Conservation (phyloP, 2,329 filamentous ascomycete species). For the Hymenoscyphus albidus region DNA sequence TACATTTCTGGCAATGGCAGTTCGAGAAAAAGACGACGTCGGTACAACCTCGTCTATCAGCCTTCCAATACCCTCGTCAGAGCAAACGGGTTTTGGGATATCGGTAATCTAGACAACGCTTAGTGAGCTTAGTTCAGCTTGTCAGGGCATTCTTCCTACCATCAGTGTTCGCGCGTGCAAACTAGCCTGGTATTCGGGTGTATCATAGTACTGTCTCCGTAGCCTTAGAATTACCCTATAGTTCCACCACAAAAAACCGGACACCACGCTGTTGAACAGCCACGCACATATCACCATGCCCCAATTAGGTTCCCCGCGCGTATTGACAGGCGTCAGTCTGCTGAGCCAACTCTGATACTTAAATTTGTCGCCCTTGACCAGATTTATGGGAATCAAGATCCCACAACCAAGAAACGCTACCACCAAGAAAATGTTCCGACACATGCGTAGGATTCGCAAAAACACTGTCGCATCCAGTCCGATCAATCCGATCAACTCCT, state of each 20-base stretch:
- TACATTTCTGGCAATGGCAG: conserved; percentile 84
- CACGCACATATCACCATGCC: conserved; percentile 56
- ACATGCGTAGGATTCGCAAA: conserved; percentile 84
- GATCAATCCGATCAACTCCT: conserved; percentile 72
- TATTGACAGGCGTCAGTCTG: conserved; percentile 56
- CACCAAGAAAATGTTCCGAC: conserved; percentile 79
- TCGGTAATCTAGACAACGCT: conserved; percentile 64
- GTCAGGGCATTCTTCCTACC: conserved; percentile 40
- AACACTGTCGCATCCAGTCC: conserved; percentile 92
- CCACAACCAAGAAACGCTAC: conserved; percentile 69
- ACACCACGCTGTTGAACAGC: conserved; percentile 70
- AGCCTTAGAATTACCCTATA: conserved; percentile 71
- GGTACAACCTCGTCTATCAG: conserved; percentile 79
- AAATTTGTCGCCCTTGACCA: conserved; percentile 45
- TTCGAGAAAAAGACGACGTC: conserved; percentile 72
- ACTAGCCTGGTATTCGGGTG: conserved; percentile 81
- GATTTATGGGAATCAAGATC: conserved; percentile 79
- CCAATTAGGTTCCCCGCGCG: conserved; percentile 53
- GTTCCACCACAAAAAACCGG: conserved; percentile 84
- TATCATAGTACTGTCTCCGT: conserved; percentile 77
- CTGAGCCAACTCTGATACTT: conserved; percentile 44
- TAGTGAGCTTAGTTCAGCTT: neutral
- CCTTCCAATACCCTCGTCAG: conserved; percentile 81
- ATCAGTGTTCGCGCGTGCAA: conserved; percentile 71
- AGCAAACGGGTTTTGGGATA: conserved; percentile 70